phyloP scores from a whole-genome alignment of 371 early-diverging fungal species.

The Rhizopus arrhizus region DNA sequence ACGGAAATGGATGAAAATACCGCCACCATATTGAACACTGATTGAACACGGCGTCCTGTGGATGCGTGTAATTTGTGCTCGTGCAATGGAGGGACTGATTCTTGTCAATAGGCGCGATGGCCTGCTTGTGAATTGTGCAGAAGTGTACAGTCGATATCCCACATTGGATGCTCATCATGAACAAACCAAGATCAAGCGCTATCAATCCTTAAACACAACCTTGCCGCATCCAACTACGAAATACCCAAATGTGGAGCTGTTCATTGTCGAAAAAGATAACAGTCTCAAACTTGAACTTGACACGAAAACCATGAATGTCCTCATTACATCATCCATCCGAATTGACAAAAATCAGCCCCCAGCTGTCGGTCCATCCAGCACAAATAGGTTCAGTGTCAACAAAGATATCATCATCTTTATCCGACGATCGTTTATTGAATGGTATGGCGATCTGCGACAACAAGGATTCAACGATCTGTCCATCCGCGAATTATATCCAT shows the following conservation, averaged over 20 bases:
- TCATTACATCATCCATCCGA: conserved; percentile 24
- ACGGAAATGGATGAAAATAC: conserved; percentile 3
- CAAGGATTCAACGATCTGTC: conserved; percentile 20
- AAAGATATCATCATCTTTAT: conserved; percentile 5
- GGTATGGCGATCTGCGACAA: conserved; percentile 24
- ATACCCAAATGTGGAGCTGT: conserved; percentile 20
- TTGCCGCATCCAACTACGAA: conserved; percentile 13
- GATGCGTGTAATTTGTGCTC: conserved; percentile 5
- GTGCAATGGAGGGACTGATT: conserved; percentile 6
- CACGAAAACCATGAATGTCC: conserved; percentile 24
- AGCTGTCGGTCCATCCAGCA: conserved; percentile 22
- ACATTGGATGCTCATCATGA: conserved; percentile 18
- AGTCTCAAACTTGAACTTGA: conserved; percentile 21
- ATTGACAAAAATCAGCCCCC: conserved; percentile 21
- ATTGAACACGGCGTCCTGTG: conserved; percentile 3
- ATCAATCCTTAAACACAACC: conserved; percentile 15
- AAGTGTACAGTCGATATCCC: conserved; percentile 20
- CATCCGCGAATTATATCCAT: conserved; percentile 21
- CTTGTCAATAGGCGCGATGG: not conserved
- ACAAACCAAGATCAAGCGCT: conserved; percentile 11
- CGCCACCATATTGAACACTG: conserved; percentile 1
- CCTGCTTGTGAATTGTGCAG: conserved; percentile 19
- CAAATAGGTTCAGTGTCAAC: conserved; percentile 23
- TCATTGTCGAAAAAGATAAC: conserved; percentile 20
- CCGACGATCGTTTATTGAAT: conserved; percentile 14